Base-by-base conservation (phyloP, 768 basidiomycete species). In the Hortiboletus campestris region DNA sequence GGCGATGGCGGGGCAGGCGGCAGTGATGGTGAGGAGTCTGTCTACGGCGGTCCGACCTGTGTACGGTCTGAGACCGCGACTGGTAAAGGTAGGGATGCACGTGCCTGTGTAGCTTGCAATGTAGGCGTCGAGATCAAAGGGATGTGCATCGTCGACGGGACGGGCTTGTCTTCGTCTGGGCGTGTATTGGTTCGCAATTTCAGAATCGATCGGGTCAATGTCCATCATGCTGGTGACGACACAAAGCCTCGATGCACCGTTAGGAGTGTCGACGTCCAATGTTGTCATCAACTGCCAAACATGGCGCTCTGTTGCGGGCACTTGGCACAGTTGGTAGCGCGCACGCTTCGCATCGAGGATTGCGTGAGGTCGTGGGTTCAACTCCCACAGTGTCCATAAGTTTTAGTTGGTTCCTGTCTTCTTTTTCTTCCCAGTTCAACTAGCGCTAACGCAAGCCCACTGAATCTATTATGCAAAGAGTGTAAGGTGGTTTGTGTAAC, bases 41-140 rank as follows among this genome's bases (percentile, higher is more conserved):
- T 86, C 83, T 55, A 93, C 78, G n/a, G 83, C 84, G 5, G 84
- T 84, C 29, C 89, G 82, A n/a, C 90, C 92, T 88, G 63, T 28
- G 53, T 57, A 20, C 35, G 31, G 14, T 25, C 25, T 48, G 22
- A 35, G n/a, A 41, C 32, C 10, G 19, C 17, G 7, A 14, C 12
- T n/a, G 7, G 40, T 10, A 8, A 11, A 9, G 14, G 5, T 22
- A n/a, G 38, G 25, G n/a, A 19, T 13, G 38, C 29, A 28, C 53
- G 50, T 42, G 89, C 92, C 90, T 59, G 84, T 78, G 74, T 94
- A 95, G 50, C 83, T 81, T 41, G 86, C 76, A 55, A 87, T 84
- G 69, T 91, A 89, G 40, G 82, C 71, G 54, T 95, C 94, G 50
- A 95, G 81, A 66, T 96, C 93, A 66, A 93, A 94, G 5, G 93